Evolutionary conservation across 768 basidiomycete genomes (phyloP).

Genomic region (Leccinum pellstonianum): DNA sequence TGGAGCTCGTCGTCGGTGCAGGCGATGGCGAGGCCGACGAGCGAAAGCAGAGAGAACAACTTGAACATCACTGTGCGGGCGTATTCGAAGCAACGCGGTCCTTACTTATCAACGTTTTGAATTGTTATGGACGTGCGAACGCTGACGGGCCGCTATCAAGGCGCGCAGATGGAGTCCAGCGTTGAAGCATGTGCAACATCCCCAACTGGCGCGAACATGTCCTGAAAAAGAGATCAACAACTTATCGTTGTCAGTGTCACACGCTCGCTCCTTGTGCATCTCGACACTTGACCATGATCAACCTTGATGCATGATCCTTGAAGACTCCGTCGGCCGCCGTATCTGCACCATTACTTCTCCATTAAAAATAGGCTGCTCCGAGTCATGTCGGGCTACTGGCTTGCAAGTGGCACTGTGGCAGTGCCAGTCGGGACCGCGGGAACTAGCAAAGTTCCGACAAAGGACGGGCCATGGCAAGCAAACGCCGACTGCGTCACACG

Average conservation of each 20-base stretch:
- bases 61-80: slow-evolving; percentile 2
- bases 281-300: not conserved
- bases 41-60: slow-evolving; percentile 17
- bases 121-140: not conserved
- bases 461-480: not conserved
- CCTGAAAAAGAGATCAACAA: not conserved
- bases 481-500: not conserved
- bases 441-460: not conserved
- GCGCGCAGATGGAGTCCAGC: not conserved
- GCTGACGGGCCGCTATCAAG: not conserved
- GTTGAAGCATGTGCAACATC: not conserved
- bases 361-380: not conserved
- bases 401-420: no score
- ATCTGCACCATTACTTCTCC: not conserved
- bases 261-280: not conserved
- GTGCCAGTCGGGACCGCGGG: not conserved
- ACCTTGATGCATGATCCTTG: no score
- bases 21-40: slow-evolving; percentile 25
- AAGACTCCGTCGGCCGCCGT: not conserved
- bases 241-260: not conserved
- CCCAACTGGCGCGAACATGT: not conserved
- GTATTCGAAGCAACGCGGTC: not conserved
- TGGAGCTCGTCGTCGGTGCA: slow-evolving; percentile 20
- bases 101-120: slow-evolving; percentile 1
- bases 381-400: not conserved